A percentile compares a stretch with the other conserved stretches of the same genome.
Conservation (phyloP, 352 stramenopile species). For the Thalassiosira mediterranea region DNA sequence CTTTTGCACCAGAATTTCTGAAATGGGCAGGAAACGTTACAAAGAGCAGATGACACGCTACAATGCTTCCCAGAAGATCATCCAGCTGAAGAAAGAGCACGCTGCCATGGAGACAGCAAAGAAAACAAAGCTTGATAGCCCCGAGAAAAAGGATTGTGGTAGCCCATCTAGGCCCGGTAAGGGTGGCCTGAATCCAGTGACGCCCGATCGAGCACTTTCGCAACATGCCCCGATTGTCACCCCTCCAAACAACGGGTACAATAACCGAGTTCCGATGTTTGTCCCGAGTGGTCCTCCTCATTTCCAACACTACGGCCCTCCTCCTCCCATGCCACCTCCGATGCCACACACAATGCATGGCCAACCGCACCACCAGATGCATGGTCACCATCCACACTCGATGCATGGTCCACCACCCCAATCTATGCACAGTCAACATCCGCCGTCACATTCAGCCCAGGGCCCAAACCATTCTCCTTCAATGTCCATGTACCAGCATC, state of each 20-base stretch:
- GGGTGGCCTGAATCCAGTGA: slow-evolving; percentile 23
- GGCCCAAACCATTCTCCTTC: background rate
- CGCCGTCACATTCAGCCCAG: background rate
- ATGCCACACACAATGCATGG: slow-evolving; percentile 25
- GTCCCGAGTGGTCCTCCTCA: slow-evolving; percentile 16
- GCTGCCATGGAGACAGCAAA: slow-evolving; percentile 25
- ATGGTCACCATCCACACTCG: background rate
- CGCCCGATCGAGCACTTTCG: slow-evolving; percentile 37
- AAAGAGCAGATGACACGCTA: slow-evolving; percentile 39
- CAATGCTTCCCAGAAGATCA: slow-evolving; percentile 49
- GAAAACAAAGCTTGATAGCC: slow-evolving; percentile 5
- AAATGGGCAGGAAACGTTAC: slow-evolving; percentile 50
- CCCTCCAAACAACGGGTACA: slow-evolving; percentile 11
- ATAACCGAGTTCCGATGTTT: slow-evolving; percentile 14
- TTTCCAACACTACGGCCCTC: slow-evolving; percentile 14
- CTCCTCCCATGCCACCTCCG: slow-evolving; percentile 16
- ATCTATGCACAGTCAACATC: background rate
- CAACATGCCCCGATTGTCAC: slow-evolving; percentile 18
- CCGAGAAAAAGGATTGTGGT: slow-evolving; percentile 5
- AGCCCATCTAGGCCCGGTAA: background rate
- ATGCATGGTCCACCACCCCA: slow-evolving; percentile 6
- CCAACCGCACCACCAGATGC: background rate
- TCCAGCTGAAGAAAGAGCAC: slow-evolving; percentile 41
- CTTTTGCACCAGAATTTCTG: slow-evolving; percentile 40
- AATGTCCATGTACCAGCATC: too few species aligned